Conservation (phyloP, 1,139 yeast species). For the Taphrina sp. region DNA sequence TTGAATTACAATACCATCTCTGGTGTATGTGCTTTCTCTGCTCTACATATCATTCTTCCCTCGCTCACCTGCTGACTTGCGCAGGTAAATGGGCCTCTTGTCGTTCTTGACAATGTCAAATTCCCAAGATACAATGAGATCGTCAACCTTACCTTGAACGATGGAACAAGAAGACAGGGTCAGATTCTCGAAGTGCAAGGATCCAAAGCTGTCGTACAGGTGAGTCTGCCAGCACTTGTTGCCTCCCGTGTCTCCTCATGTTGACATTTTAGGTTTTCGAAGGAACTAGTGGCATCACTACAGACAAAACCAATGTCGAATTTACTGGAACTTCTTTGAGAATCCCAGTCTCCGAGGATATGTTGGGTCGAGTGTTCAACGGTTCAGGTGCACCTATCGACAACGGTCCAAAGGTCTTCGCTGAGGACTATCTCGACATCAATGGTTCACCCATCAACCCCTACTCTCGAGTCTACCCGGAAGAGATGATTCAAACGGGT, state of each 20-base stretch:
- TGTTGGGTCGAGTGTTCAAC: constrained; percentile 95
- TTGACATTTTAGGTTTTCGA: constrained; percentile 63
- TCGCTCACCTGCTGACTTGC: not conserved
- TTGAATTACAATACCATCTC: constrained; percentile 82
- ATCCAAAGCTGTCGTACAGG: constrained; percentile 90
- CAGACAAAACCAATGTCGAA: constrained; percentile 93
- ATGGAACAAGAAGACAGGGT: constrained; percentile 91
- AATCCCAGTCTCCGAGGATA: constrained; percentile 94
- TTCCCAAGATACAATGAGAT: constrained; percentile 95
- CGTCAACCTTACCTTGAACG: constrained; percentile 93
- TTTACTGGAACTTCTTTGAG: constrained; percentile 92
- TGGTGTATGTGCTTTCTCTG: constrained; percentile 53
- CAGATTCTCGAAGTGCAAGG: constrained; percentile 98
- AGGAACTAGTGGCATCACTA: constrained; percentile 54
- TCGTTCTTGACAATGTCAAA: constrained; percentile 63
- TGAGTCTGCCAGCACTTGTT: constrained; percentile 10
- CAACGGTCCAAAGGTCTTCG: constrained; percentile 96
- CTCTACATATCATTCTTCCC: too few species aligned
- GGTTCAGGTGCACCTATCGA: constrained; percentile 99
- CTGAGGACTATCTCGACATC: constrained; percentile 96
- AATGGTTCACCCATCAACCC: constrained; percentile 99
- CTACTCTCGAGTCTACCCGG: constrained; percentile 96
- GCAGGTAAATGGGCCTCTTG: constrained; percentile 85
- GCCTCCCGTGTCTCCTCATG: not conserved
- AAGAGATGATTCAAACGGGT: constrained; percentile 99